These are phyloP conservation scores for Phytophthora pluvialis DNA, from an alignment of 352 stramenopile genomes.

Conservation along the genomic window DNA sequence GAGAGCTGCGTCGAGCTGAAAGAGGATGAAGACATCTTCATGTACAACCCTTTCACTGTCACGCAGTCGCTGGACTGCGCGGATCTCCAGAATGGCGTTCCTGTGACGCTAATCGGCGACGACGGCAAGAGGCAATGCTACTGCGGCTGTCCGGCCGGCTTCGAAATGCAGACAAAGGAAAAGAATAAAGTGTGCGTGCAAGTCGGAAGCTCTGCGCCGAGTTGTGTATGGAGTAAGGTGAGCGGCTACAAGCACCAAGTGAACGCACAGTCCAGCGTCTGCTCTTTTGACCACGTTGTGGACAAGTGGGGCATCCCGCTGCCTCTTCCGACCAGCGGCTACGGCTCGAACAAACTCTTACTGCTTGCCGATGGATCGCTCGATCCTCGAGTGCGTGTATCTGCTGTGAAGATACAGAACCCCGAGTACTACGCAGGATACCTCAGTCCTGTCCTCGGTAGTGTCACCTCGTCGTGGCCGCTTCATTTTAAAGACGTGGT, in stretches of 20 bases:
- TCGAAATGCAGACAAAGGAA: conserved; percentile 33
- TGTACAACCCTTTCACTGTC: conserved; percentile 69
- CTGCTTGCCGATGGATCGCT: conserved; percentile 32
- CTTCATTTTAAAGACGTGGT: conserved; percentile 27
- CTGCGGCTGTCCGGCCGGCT: conserved; percentile 58
- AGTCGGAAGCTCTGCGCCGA: conserved; percentile 21
- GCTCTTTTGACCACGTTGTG: conserved; percentile 43
- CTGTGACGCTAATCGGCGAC: conserved; percentile 49
- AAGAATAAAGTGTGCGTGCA: conserved; percentile 34
- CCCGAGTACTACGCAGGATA: conserved; percentile 34
- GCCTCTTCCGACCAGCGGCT: conserved; percentile 59
- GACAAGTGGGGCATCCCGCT: conserved; percentile 48
- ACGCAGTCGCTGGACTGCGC: conserved; percentile 45
- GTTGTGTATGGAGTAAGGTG: conserved; percentile 55
- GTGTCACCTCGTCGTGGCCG: conserved; percentile 20
- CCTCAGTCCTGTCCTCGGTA: conserved; percentile 16
- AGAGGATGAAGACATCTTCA: conserved; percentile 53
- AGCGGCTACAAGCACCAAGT: conserved; percentile 38
- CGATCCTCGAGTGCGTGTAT: conserved; percentile 23
- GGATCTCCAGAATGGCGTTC: conserved; percentile 45
- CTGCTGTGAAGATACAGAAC: conserved; percentile 28
- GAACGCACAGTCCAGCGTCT: conserved; percentile 20
- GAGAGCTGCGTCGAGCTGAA: conserved; percentile 46
- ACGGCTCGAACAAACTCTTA: conserved; percentile 37
- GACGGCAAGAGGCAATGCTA: conserved; percentile 54